Base-by-base conservation (phyloP, 805 yeast species). In the Blastobotrys chiropterorum region DNA sequence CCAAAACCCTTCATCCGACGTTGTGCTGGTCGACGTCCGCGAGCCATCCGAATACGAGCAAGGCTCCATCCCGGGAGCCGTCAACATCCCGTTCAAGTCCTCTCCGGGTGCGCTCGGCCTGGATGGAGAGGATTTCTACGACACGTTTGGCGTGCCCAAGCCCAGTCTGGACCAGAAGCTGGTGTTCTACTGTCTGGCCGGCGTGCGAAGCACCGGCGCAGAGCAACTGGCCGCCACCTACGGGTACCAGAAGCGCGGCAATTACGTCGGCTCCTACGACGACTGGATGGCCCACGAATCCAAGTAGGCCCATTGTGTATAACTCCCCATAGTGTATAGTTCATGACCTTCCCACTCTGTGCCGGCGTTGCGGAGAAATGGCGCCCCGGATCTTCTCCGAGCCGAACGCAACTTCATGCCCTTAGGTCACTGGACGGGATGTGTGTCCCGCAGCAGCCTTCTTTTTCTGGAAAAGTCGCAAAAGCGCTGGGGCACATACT, bases 21-120 rank as follows among this genome's bases (percentile, higher is more conserved):
- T 77, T 38, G 74, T 88, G 42, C 69, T 92, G 39, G 82, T 92
- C 20, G 99, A 92, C 65, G 97, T 88, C 17, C 82, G 99, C 66
- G 98, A 92, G 72, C 97, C 97, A 3, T 77, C 74, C 21, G 99
- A 92, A 70, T 76, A 71, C 62, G 71, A 71, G 39, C 80, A 73
- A 46, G 96, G 96, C 43, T 82, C 79, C 64, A 85, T 92, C 60
- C 97, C 97, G 26, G 78, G 80, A 13, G 84, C 98, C 3, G 69
- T 90, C 52, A 94, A 94, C 65, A 78, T 92, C 53, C 98, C 99
- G 16, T 84, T 82, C 71, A 89, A 89, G 64, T 81, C 94, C 3
- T 80, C 90, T 11, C 98, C 98, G 0, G 96, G 96, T 17, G 98
- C 98, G 0, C 75, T 92, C 54, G 89, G 87, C 47, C 77, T 92